Percentiles rank a stretch among this genome's conserved stretches.
Conservation (phyloP, 2,329 filamentous ascomycete genomes). For the Fusarium clavum region DNA sequence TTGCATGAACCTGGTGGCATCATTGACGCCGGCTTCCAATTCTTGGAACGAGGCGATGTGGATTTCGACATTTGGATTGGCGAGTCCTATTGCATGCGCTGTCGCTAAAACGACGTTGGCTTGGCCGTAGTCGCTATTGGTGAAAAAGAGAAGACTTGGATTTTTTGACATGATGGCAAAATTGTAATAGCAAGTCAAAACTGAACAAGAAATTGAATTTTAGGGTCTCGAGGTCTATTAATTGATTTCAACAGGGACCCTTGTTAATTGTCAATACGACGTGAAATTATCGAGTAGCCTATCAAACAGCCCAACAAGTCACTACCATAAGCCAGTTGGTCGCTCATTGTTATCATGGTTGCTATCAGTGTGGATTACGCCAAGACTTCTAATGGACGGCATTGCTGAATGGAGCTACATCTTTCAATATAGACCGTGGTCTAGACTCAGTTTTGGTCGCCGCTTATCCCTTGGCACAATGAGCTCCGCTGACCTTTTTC, state of each 20-base stretch:
- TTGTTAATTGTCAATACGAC: accelerated
- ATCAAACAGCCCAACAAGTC: not conserved
- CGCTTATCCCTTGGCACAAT: too few relatives aligned
- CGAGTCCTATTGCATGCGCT: not conserved
- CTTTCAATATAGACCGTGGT: not conserved
- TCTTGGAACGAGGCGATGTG: not conserved
- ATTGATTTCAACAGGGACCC: not conserved
- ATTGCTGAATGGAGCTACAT: not conserved
- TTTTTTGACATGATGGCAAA: accelerated
- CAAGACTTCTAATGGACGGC: not conserved
- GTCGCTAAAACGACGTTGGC: not conserved
- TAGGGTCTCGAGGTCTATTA: not conserved
- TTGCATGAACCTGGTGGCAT: not conserved
- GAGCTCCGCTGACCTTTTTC: not conserved
- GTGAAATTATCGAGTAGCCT: not conserved
- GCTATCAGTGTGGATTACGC: not conserved
- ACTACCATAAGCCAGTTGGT: not conserved
- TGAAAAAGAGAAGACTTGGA: not conserved
- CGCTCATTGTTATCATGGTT: accelerated
- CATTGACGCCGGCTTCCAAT: not conserved
- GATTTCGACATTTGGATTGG: not conserved
- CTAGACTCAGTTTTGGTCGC: not conserved
- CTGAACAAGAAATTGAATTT: not conserved
- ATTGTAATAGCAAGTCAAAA: accelerated
- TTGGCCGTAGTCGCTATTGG: not conserved